Evolutionary conservation across 2,329 filamentous ascomycete species (phyloP), one percentile per base, ranked within the genome.

Genomic region (Pyricularia sp.): DNA sequence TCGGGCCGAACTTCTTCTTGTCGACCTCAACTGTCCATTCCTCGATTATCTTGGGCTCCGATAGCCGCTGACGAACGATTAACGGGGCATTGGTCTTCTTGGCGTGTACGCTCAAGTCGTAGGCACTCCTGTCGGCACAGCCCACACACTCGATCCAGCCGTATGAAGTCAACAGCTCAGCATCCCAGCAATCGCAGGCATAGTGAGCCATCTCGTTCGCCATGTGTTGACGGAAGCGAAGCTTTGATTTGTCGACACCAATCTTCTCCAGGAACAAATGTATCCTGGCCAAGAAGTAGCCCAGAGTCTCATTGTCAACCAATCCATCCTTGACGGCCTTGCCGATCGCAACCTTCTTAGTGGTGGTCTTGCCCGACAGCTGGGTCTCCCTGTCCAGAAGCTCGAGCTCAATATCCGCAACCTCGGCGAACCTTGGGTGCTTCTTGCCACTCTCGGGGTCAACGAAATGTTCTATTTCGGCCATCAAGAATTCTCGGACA

Each of bases 141-240:
- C 95, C 95, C 75, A 98, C 94, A 79, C 94, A 98, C 83, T 99
- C 95, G 72, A 98, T 92, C 95, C 95, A 99, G 78, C 95, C 95
- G 76, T 94, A 94, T 71, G 91, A 94, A 69, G 92, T 98, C 71
- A 91, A 84, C 69, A 99, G 83, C 80, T 99, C 95, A 17, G 93
- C 94, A 79, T 99, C 95, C 95, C 95, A 98, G 83, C 95, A 99
- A 82, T 99, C 95, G 69, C 90, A 87, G 65, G 95, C 95, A 78
- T 99, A 99, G 81, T 99, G 95, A 20, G 95, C 86, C 85, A 87
- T 88, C 76, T 87, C 85, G 74, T 87, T 88, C 70, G 81, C 82
- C 94, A 99, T 97, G 81, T 99, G 95, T 81, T 99, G 95, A 76
- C 95, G 89, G 86, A 98, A 98, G 68, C 95, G 91, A 74, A 98